Evolutionary conservation across 139 green algal species (phyloP).

Genomic region (Chlorella sp.): DNA sequence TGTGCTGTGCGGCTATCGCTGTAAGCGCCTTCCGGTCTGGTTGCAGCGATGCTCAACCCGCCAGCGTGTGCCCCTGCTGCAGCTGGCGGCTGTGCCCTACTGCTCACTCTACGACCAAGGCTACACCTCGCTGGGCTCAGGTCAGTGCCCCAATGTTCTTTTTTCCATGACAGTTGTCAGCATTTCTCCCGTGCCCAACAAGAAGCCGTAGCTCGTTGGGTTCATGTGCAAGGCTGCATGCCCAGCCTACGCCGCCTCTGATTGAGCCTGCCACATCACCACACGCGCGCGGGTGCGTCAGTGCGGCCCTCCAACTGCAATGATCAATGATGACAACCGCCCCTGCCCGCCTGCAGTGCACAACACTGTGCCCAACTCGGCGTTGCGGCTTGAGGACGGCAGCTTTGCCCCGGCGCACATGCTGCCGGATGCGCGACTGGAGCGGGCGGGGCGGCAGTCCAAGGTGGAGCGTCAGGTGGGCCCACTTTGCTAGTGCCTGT

Average conservation of each 20-base stretch:
- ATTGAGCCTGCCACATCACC: background rate
- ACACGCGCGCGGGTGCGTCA: too few relatives aligned
- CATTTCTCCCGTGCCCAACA: too few relatives aligned
- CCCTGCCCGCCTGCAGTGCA: constrained; percentile 9
- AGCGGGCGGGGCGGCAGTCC: constrained; percentile 65
- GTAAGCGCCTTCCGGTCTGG: too few relatives aligned
- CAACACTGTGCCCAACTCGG: constrained; percentile 83
- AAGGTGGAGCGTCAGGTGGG: background rate
- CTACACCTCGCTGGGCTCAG: constrained; percentile 84
- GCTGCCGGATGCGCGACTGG: constrained; percentile 78
- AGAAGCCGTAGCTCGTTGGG: too few relatives aligned
- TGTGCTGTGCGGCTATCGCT: too few relatives aligned
- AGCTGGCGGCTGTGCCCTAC: constrained; percentile 63
- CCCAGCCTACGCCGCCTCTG: background rate
- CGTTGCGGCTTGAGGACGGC: constrained; percentile 74
- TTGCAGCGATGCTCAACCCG: background rate
- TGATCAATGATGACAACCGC: too few relatives aligned
- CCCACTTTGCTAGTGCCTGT: too few relatives aligned
- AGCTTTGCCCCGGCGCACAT: constrained; percentile 77
- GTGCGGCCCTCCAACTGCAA: too few relatives aligned
- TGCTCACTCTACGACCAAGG: constrained; percentile 92
- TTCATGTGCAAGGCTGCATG: too few relatives aligned
- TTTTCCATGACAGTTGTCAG: too few relatives aligned
- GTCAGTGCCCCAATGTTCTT: background rate
- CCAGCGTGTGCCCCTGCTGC: background rate